Base-by-base conservation (phyloP, 176 grass and related monocot species). In the Aegilops bicornis region DNA sequence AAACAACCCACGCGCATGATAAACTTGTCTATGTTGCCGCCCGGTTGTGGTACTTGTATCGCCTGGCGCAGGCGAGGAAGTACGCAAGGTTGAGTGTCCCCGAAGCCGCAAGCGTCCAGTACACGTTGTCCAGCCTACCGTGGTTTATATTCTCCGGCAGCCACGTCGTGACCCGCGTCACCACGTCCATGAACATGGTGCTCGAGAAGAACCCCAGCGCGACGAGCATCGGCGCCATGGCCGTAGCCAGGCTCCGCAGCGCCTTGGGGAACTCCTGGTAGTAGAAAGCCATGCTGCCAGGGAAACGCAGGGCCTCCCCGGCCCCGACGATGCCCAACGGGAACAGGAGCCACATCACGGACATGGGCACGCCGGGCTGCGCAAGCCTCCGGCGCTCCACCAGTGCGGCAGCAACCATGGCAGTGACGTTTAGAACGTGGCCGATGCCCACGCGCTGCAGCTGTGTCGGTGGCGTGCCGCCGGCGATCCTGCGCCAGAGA, bases 251-350 rank as follows among this genome's bases (percentile, higher is more conserved):
- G 87, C 68, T 92, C 74, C 78, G 50, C 22, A 89, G 48, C 72
- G 87, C 45, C 68, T 43, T 56, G 0, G 91, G 91, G 52, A 93
- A 93, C 64, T 85, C 91, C 20, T 82, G 80, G 78, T 86, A 93
- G 80, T 88, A 93, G 17, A 93, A 66, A 2, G 47, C 88, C 10
- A 93, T 82, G 33, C 87, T 76, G 10, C 88, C 81, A 0, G 91
- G 81, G 50, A 93, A 90, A 52, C 79, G 84, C 31, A 86, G 47
- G 15, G 84, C 75, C 63, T 86, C 76, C 63, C 30, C 64, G 9
- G 70, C 87, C 17, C 91, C 91, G 1, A 14, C 19, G 12, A 87
- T 10, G 2, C 30, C 84, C 48, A 93, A 14, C 0, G 91, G 88
- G 76, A 88, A 14, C 8, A 93, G 22, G 23, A 93, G 88, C 91